A percentile compares a stretch with the other conserved stretches of the same genome.
Evolutionary conservation across 2,329 filamentous ascomycete genomes (phyloP).

Genomic region (Diaporthe australafricana): DNA sequence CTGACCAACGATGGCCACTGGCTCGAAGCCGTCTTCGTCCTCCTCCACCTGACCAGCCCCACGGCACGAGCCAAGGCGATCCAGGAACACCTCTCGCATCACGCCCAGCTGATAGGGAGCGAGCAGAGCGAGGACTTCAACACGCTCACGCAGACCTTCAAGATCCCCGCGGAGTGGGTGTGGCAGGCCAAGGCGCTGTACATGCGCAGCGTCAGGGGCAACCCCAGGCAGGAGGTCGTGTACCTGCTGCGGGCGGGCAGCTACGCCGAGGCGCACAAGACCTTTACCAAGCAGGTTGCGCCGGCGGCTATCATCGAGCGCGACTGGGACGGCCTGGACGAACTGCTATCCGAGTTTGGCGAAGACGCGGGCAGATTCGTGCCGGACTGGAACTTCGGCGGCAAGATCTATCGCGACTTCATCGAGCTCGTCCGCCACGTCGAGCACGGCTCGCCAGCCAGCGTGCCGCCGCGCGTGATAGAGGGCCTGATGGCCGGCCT

Average conservation of each 20-base stretch:
- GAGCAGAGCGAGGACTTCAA: constrained; percentile 67
- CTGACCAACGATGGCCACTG: constrained; percentile 74
- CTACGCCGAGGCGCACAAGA: constrained; percentile 84
- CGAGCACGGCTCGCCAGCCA: constrained; percentile 41
- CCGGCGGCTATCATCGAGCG: constrained; percentile 85
- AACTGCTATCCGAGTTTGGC: constrained; percentile 79
- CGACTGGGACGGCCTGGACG: constrained; percentile 77
- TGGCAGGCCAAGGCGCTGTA: constrained; percentile 89
- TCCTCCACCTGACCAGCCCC: constrained; percentile 78
- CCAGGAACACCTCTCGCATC: constrained; percentile 79
- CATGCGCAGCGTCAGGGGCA: constrained; percentile 78
- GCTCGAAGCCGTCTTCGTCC: constrained; percentile 79
- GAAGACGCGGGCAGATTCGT: constrained; percentile 68
- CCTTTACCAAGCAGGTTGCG: constrained; percentile 83
- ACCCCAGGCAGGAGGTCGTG: constrained; percentile 78
- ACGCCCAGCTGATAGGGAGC: constrained; percentile 74
- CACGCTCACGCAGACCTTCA: constrained; percentile 71
- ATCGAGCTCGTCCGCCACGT: constrained; percentile 62
- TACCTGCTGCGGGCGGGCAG: constrained; percentile 84
- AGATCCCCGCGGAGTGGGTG: constrained; percentile 82
- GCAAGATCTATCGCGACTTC: constrained; percentile 80
- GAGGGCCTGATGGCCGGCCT: constrained; percentile 69
- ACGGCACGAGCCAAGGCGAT: constrained; percentile 74
- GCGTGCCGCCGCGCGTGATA: constrained; percentile 56
- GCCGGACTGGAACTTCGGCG: constrained; percentile 81